A percentile compares a stretch with the other conserved stretches of the same genome.
phyloP scores from a whole-genome alignment of 352 stramenopile species.

The Globisporangium heterothallicum region DNA sequence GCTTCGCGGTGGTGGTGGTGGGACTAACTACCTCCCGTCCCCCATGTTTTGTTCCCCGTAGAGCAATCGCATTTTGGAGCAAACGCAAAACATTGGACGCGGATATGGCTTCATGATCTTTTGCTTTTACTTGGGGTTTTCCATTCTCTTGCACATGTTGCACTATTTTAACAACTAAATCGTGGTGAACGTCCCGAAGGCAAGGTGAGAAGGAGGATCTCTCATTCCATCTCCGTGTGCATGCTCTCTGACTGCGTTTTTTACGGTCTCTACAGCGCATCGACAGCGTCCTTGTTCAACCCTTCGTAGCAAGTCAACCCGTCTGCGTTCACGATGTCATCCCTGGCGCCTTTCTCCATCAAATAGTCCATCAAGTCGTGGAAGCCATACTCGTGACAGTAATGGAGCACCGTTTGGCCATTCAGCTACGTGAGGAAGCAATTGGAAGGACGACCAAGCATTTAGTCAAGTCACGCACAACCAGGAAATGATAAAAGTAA shows the following conservation, averaged over 20 bases:
- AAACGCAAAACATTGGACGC: constrained; percentile 67
- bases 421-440: constrained; percentile 55
- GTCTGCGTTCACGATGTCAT: constrained; percentile 90
- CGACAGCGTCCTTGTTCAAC: constrained; percentile 80
- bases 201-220: background rate
- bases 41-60: constrained; percentile 14
- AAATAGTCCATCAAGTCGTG: constrained; percentile 93
- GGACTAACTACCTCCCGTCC: background rate
- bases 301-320: constrained; percentile 95
- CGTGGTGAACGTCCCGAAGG: too few relatives aligned
- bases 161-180: constrained; percentile 83
- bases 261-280: constrained; percentile 39
- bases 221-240: constrained; percentile 5
- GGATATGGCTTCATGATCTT: constrained; percentile 86
- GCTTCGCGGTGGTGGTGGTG: too few relatives aligned
- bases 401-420: constrained; percentile 91
- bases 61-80: constrained; percentile 75
- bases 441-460: background rate
- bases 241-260: too few relatives aligned
- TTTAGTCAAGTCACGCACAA: background rate
- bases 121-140: constrained; percentile 74
- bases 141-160: constrained; percentile 62
- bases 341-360: constrained; percentile 91
- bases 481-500: background rate
- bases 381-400: constrained; percentile 93